Percentiles rank a stretch among this genome's conserved stretches.
phyloP scores from a whole-genome alignment of 2,329 filamentous ascomycete genomes.

The Fusarium sarcochroum region DNA sequence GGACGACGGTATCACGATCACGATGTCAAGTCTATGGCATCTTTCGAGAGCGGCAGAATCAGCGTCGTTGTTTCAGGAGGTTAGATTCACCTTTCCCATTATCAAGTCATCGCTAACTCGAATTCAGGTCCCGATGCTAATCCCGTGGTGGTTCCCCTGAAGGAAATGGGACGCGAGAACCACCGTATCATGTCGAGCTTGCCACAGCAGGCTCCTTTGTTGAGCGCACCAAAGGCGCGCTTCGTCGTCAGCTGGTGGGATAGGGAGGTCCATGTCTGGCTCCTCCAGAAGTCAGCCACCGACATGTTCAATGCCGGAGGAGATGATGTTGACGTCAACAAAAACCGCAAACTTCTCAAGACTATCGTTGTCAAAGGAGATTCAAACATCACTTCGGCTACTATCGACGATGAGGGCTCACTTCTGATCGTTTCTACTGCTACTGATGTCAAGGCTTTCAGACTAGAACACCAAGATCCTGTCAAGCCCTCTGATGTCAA shows the following conservation, averaged over 20 bases:
- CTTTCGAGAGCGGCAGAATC: conserved; percentile 85
- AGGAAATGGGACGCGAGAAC: conserved; percentile 81
- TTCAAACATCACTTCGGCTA: conserved; percentile 83
- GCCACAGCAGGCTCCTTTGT: conserved; percentile 81
- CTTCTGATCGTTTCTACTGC: conserved; percentile 83
- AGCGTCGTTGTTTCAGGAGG: conserved; percentile 94
- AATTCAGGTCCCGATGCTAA: conserved; percentile 83
- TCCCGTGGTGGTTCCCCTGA: conserved; percentile 84
- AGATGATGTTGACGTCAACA: conserved; percentile 60
- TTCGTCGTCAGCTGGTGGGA: conserved; percentile 95
- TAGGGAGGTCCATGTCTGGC: conserved; percentile 88
- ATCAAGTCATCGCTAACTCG: conserved; percentile 7
- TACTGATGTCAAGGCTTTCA: conserved; percentile 83
- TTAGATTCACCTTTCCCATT: conserved; percentile 57
- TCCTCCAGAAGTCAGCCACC: conserved; percentile 61
- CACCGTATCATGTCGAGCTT: conserved; percentile 87
- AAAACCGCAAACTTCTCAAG: conserved; percentile 75
- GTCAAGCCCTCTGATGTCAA: conserved; percentile 71
- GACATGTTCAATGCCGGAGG: conserved; percentile 60
- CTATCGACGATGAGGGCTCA: conserved; percentile 79
- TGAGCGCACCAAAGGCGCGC: conserved; percentile 79
- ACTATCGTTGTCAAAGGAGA: conserved; percentile 80
- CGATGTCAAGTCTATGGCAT: conserved; percentile 94
- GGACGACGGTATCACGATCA: conserved; percentile 91
- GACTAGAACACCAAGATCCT: conserved; percentile 67